Evolutionary conservation across 805 yeast genomes (phyloP).

Genomic region (Starmera dryadoides): DNA sequence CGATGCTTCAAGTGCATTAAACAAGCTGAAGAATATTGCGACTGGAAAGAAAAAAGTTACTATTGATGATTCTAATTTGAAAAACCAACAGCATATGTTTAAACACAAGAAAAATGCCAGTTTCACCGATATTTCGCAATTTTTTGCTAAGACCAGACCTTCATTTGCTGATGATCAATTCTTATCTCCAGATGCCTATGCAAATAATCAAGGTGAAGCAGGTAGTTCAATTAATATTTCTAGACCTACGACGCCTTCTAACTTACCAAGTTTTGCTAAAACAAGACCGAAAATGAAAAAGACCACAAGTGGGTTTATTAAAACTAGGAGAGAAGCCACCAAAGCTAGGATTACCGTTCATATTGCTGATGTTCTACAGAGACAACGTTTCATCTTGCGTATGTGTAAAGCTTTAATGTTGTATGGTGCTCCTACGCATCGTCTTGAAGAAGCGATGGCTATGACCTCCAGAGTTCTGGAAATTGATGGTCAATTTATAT

Average conservation of each 20-base stretch:
- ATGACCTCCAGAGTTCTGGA: constrained; percentile 91
- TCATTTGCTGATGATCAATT: constrained; percentile 4
- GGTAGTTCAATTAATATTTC: background rate
- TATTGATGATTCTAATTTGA: constrained; percentile 12
- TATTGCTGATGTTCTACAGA: constrained; percentile 79
- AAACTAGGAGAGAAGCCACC: constrained; percentile 24
- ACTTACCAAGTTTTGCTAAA: constrained; percentile 18
- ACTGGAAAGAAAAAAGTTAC: constrained; percentile 16
- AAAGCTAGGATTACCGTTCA: constrained; percentile 85
- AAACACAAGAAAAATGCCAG: constrained; percentile 15
- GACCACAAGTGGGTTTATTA: constrained; percentile 14
- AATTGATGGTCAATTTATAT: constrained; percentile 87
- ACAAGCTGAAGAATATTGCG: constrained; percentile 2
- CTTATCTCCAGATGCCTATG: constrained; percentile 11
- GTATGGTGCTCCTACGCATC: constrained; percentile 94
- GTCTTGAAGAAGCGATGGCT: constrained; percentile 87
- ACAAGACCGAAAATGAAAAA: constrained; percentile 19
- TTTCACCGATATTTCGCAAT: constrained; percentile 11
- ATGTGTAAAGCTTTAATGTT: constrained; percentile 88
- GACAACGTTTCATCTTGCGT: constrained; percentile 79
- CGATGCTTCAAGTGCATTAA: background rate
- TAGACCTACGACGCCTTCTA: constrained; percentile 4
- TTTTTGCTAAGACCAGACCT: background rate
- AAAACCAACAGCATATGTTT: constrained; percentile 9
- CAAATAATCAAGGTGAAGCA: background rate